A percentile compares a stretch with the other conserved stretches of the same genome.
Conservation (phyloP, 176 grass and related monocot species). For the Musa beccarii region DNA sequence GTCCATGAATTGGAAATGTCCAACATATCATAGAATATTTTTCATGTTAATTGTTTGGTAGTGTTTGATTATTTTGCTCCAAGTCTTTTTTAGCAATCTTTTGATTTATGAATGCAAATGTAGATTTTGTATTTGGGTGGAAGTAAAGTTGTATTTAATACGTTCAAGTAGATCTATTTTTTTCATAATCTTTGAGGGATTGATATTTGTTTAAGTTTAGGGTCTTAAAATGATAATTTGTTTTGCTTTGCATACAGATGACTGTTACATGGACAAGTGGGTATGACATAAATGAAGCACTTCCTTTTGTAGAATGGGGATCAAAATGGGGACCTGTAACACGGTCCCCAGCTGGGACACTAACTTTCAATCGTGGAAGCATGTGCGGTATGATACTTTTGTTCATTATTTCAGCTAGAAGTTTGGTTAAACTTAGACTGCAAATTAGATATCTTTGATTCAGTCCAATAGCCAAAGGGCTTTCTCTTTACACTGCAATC, state of each 20-base stretch:
- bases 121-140: too few species aligned
- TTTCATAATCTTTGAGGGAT: not conserved
- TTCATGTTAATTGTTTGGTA: too few species aligned
- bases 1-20: not conserved
- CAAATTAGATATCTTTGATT: not conserved
- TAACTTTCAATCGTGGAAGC: constrained; percentile 62
- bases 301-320: constrained; percentile 86
- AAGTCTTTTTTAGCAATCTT: too few species aligned
- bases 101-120: too few species aligned
- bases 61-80: too few species aligned
- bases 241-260: constrained; percentile 43
- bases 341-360: constrained; percentile 40
- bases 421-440: too few species aligned
- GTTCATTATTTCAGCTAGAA: not conserved
- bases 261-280: constrained; percentile 96
- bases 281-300: constrained; percentile 52
- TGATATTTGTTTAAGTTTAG: not conserved
- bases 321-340: constrained; percentile 27
- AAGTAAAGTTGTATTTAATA: too few species aligned
- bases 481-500: too few species aligned
- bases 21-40: too few species aligned
- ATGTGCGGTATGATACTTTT: constrained; percentile 49
- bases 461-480: not conserved
- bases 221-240: not conserved
- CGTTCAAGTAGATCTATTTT: too few species aligned